Evolutionary conservation across 352 stramenopile species (phyloP).

Genomic region (Aphanomyces astaci): DNA sequence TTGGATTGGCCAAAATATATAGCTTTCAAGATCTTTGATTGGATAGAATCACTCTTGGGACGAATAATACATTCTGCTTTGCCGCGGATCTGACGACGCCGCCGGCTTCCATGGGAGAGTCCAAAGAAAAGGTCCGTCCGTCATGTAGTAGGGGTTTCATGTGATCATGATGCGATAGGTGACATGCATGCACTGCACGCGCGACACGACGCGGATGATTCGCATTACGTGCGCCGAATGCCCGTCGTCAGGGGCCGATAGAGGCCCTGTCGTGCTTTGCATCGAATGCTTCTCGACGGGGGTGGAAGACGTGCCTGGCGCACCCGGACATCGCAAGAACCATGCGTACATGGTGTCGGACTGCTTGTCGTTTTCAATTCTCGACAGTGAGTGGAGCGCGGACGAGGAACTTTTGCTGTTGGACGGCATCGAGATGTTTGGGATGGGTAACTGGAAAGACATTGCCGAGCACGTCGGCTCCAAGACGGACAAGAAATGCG

Average conservation of each 20-base stretch:
- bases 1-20: not conserved
- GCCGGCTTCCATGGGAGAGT: constrained; percentile 1
- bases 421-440: constrained; percentile 93
- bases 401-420: constrained; percentile 95
- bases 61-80: not conserved
- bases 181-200: constrained; percentile 80
- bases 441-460: constrained; percentile 96
- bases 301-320: constrained; percentile 42
- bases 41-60: not conserved
- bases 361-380: constrained; percentile 68
- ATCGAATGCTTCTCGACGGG: constrained; percentile 92
- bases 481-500: constrained; percentile 84
- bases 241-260: constrained; percentile 12
- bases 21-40: not conserved
- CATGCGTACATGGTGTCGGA: constrained; percentile 78
- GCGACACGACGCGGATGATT: constrained; percentile 77
- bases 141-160: not conserved
- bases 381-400: constrained; percentile 80
- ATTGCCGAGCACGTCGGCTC: constrained; percentile 80
- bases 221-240: constrained; percentile 80
- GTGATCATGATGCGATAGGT: constrained; percentile 1
- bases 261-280: constrained; percentile 72
- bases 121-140: constrained; percentile 16
- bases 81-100: not conserved
- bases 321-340: constrained; percentile 58